These are phyloP conservation scores for Phycomyces nitens DNA, from an alignment of 192 early-diverging fungal genomes.

Conservation along the genomic window DNA sequence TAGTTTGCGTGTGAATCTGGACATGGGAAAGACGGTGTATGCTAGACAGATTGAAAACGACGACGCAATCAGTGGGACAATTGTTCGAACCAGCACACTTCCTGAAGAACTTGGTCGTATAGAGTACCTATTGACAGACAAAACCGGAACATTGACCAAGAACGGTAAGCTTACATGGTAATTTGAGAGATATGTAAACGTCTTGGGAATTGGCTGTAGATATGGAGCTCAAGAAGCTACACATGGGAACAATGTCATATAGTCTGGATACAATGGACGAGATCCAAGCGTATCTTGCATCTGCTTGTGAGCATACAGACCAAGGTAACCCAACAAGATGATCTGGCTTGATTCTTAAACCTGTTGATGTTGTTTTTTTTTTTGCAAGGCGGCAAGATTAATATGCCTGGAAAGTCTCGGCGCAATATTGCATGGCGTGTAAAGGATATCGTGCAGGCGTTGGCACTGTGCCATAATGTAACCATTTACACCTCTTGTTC, in stretches of 20 bases:
- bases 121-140: constrained; percentile 90
- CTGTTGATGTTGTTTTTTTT: neutral
- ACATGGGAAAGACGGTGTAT: constrained; percentile 97
- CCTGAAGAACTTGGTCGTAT: constrained; percentile 95
- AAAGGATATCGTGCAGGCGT: constrained; percentile 81
- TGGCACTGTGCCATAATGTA: constrained; percentile 92
- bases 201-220: constrained; percentile 59
- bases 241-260: constrained; percentile 96
- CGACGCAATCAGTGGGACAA: constrained; percentile 74
- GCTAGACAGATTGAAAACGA: constrained; percentile 87
- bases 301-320: constrained; percentile 40
- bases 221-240: constrained; percentile 93
- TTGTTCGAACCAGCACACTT: constrained; percentile 91
- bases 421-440: constrained; percentile 84
- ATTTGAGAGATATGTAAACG: no score
- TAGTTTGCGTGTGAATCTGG: constrained; percentile 87
- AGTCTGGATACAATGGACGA: constrained; percentile 88
- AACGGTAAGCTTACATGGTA: constrained; percentile 58
- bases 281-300: constrained; percentile 64
- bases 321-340: constrained; percentile 24
- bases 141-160: constrained; percentile 93
- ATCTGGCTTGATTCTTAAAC: neutral
- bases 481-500: constrained; percentile 9
- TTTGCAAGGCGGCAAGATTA: constrained; percentile 11
- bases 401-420: constrained; percentile 55